Base-by-base conservation (phyloP, 345 rosid genomes). In the Corchorus olitorius region DNA sequence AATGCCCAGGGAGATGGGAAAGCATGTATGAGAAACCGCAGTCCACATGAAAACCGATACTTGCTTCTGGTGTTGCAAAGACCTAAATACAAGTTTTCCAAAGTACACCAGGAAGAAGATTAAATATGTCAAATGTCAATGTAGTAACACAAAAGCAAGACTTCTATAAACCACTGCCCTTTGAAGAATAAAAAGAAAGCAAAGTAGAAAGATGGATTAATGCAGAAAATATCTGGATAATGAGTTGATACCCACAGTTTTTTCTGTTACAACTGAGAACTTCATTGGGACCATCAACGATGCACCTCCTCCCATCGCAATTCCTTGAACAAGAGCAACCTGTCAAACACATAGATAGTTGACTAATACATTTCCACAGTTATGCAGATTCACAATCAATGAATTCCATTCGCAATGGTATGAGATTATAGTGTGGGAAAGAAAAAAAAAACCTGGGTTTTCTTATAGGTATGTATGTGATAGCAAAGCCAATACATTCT, bases 301-400 rank as follows among this genome's bases (percentile, higher is more conserved):
- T 65, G 99, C 98, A 54, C 98, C 99, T 64, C 99, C 99, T 35
- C 99, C 99, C 96, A 95, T 95, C n/a, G 97, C 74, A 66, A 93
- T 92, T 77, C 99, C 99, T 81, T 91, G 83, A 69, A 84, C 92
- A 75, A 95, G 94, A 78, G 97, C 86, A 64, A 95, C 94, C 99
- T 93, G 83, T 73, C 53, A 73, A 76, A 75, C n/a, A 60, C n/a
- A 77, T 63, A 20, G 60, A 66, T 16, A 43, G 53, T 34, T 22
- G 41, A 59, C 27, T 27, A 34, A 48, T 16, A 62, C 34, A 6
- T 65, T 22, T 41, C 20, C 9, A 48, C 4, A 9, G 12, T 13
- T 50, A 70, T 22, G 60, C n/a, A 77, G 39, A 49, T 69, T n/a
- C 46, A 37, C 56, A 58, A 15, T 62, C 15, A 37, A 17, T 46